A percentile compares a stretch with the other conserved stretches of the same genome.
Evolutionary conservation across 352 stramenopile species (phyloP).

Genomic region (Phytophthora colocasiae): DNA sequence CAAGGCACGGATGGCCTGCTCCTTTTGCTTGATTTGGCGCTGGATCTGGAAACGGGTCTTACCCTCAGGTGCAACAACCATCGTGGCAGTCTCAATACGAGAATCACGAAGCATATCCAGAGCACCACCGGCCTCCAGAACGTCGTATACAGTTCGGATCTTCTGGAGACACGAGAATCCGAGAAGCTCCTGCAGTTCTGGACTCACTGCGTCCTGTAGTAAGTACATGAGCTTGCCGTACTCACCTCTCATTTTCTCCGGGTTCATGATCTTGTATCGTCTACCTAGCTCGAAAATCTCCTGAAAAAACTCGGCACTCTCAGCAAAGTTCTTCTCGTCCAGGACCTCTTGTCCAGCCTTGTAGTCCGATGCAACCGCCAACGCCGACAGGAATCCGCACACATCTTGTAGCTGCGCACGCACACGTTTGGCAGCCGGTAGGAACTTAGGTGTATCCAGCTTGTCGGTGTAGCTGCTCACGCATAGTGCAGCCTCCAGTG

Average conservation of each 20-base stretch:
- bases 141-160: slow-evolving; percentile 92
- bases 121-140: slow-evolving; percentile 77
- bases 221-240: slow-evolving; percentile 98
- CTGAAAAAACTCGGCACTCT: slow-evolving; percentile 91
- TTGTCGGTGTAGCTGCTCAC: slow-evolving; percentile 96
- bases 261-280: slow-evolving; percentile 99
- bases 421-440: slow-evolving; percentile 76
- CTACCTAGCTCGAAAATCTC: slow-evolving; percentile 94
- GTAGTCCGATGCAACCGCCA: slow-evolving; percentile 94
- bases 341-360: slow-evolving; percentile 85
- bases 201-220: slow-evolving; percentile 91
- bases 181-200: slow-evolving; percentile 84
- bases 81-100: slow-evolving; percentile 94
- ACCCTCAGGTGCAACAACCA: slow-evolving; percentile 93
- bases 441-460: slow-evolving; percentile 85
- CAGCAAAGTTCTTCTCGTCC: slow-evolving; percentile 90
- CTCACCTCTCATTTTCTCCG: slow-evolving; percentile 97
- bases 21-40: slow-evolving; percentile 93
- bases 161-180: slow-evolving; percentile 83
- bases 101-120: slow-evolving; percentile 86
- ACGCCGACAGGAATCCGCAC: slow-evolving; percentile 89
- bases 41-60: slow-evolving; percentile 93
- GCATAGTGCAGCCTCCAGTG: slow-evolving; percentile 93
- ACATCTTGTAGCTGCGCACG: slow-evolving; percentile 93
- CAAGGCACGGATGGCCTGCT: slow-evolving; percentile 90